These are phyloP conservation scores for Kluyveromyces lactis DNA, from an alignment of 805 yeast species.

Conservation along the genomic window DNA sequence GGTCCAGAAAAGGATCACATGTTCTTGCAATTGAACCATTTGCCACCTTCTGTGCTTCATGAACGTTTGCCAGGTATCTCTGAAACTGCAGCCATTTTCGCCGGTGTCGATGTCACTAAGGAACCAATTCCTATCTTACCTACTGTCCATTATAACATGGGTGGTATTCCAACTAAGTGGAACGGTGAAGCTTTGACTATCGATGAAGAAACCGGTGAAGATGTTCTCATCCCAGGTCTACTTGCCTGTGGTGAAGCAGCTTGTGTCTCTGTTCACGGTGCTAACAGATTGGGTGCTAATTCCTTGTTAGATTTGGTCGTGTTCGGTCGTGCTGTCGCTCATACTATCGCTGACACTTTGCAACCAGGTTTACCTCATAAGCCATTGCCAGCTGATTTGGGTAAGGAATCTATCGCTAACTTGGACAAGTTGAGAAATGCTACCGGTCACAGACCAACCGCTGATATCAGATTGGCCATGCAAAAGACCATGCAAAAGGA, in stretches of 20 bases:
- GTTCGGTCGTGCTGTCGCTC: conserved; percentile 97
- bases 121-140: conserved; percentile 98
- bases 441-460: conserved; percentile 71
- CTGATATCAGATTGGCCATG: conserved; percentile 85
- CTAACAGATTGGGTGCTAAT: conserved; percentile 98
- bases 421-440: conserved; percentile 85
- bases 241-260: conserved; percentile 99
- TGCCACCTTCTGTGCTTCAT: conserved; percentile 83
- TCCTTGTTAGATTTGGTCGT: conserved; percentile 93
- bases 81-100: conserved; percentile 95
- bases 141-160: conserved; percentile 99
- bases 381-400: conserved; percentile 77
- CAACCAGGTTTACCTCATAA: conserved; percentile 84
- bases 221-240: conserved; percentile 84
- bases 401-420: conserved; percentile 83
- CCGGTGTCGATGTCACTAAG: conserved; percentile 98
- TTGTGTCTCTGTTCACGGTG: conserved; percentile 98
- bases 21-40: conserved; percentile 85
- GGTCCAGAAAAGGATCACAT: conserved; percentile 95
- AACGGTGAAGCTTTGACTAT: conserved; percentile 87
- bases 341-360: conserved; percentile 76
- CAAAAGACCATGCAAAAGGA: conserved; percentile 95
- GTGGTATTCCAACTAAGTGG: conserved; percentile 98
- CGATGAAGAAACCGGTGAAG: conserved; percentile 77
- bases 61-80: conserved; percentile 99